These are phyloP conservation scores for Amanita rubescens DNA, from an alignment of 768 basidiomycete species.

Conservation along the genomic window DNA sequence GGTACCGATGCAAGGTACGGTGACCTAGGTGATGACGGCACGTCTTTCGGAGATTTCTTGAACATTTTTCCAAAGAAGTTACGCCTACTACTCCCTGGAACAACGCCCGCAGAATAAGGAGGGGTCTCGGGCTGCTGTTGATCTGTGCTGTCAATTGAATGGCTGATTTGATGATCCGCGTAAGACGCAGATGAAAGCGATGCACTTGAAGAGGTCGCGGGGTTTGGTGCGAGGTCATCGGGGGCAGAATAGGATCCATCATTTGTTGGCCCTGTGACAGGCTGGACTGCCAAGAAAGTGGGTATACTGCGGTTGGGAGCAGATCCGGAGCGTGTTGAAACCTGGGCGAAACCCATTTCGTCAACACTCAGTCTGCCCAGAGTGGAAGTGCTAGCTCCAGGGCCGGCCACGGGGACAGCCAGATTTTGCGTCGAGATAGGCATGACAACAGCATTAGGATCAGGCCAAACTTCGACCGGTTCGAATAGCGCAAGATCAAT, in stretches of 20 bases:
- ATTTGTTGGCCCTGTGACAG: not conserved
- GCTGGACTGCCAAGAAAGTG: not conserved
- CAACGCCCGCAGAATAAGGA: conserved; percentile 8
- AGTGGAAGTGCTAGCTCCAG: conserved; percentile 7
- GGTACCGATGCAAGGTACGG: conserved; percentile 20
- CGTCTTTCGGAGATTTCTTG: conserved; percentile 37
- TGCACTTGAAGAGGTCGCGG: conserved; percentile 21
- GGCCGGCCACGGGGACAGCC: not conserved
- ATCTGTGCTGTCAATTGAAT: not conserved
- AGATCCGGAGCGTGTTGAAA: not conserved
- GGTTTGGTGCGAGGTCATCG: not conserved
- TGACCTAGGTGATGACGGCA: conserved; percentile 20
- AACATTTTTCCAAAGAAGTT: conserved; percentile 71
- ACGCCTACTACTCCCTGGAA: conserved; percentile 25
- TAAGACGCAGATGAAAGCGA: conserved; percentile 19
- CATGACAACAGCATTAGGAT: conserved; percentile 14
- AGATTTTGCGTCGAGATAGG: not conserved
- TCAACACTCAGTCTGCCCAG: conserved; percentile 19
- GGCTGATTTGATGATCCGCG: not conserved
- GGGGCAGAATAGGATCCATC: conserved; percentile 16
- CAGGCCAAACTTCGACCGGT: conserved; percentile 68
- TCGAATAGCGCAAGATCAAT: conserved; percentile 74
- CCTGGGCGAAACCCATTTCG: conserved; percentile 16
- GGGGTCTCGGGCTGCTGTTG: conserved; percentile 8
- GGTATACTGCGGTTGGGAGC: not conserved